Evolutionary conservation across 305 asterid genomes (phyloP).

Genomic region (Salvia sclarea): DNA sequence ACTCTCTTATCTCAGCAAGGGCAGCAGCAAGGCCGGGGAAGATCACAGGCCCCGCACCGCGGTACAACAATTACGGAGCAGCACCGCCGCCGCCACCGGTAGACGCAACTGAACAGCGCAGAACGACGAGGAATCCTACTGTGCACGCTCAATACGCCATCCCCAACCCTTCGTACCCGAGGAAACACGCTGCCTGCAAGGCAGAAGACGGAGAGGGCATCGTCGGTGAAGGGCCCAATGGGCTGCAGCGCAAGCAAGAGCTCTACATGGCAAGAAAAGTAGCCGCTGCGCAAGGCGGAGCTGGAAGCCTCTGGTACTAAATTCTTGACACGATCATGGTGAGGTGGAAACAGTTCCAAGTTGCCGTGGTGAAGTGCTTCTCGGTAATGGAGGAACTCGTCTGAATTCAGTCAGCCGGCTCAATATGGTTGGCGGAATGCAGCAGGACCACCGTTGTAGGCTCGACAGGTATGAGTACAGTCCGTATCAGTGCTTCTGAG

Average conservation of each 20-base stretch:
- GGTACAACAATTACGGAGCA: slow-evolving; percentile 58
- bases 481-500: neutral
- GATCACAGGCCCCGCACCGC: slow-evolving; percentile 59
- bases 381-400: neutral
- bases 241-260: slow-evolving; percentile 63
- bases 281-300: slow-evolving; percentile 78
- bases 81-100: slow-evolving; percentile 47
- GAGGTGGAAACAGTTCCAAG: neutral
- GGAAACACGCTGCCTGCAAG: slow-evolving; percentile 66
- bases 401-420: neutral
- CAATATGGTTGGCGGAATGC: neutral
- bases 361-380: neutral
- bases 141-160: slow-evolving; percentile 53
- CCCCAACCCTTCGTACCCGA: slow-evolving; percentile 65
- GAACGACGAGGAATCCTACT: slow-evolving; percentile 52
- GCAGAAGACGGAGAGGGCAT: slow-evolving; percentile 52
- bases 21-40: slow-evolving; percentile 81
- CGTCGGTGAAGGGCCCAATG: slow-evolving; percentile 47
- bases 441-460: neutral
- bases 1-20: slow-evolving; percentile 41
- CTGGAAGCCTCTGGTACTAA: slow-evolving; percentile 75
- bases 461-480: neutral
- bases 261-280: slow-evolving; percentile 74
- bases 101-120: slow-evolving; percentile 59
- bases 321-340: neutral